Conservation (phyloP, 371 early-diverging fungal genomes). For the Mucor sp. region DNA sequence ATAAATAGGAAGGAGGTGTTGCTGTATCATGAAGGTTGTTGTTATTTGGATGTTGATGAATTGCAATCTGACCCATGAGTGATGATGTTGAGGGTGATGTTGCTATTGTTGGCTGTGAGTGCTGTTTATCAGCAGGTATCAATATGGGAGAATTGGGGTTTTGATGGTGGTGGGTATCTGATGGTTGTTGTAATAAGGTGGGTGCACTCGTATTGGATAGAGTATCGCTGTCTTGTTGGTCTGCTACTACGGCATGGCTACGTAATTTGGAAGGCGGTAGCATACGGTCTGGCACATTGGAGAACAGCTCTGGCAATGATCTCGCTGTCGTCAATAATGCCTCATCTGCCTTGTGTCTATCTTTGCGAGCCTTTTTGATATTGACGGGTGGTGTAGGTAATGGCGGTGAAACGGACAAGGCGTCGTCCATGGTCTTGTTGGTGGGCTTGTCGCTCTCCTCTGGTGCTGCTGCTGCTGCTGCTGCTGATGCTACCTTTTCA, state of each 20-base stretch:
- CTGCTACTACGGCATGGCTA: background rate
- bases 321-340: conserved; percentile 25
- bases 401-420: background rate
- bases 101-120: background rate
- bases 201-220: conserved; percentile 1
- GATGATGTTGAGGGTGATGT: background rate
- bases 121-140: conserved; percentile 2
- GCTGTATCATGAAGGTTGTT: background rate
- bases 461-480: background rate
- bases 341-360: conserved; percentile 19
- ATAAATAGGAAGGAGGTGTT: conserved; percentile 1
- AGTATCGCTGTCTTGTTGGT: background rate
- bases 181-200: background rate
- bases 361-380: background rate
- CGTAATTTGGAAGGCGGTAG: background rate
- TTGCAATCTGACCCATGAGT: conserved; percentile 1
- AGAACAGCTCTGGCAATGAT: conserved; percentile 33
- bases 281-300: conserved; percentile 15
- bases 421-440: background rate
- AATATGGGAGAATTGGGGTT: background rate
- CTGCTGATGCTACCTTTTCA: background rate
- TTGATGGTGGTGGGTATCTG: background rate
- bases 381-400: background rate
- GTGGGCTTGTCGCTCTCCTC: background rate
- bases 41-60: background rate